Conservation (phyloP, 129 eudicot genomes). For the Oenanthe sinensis region DNA sequence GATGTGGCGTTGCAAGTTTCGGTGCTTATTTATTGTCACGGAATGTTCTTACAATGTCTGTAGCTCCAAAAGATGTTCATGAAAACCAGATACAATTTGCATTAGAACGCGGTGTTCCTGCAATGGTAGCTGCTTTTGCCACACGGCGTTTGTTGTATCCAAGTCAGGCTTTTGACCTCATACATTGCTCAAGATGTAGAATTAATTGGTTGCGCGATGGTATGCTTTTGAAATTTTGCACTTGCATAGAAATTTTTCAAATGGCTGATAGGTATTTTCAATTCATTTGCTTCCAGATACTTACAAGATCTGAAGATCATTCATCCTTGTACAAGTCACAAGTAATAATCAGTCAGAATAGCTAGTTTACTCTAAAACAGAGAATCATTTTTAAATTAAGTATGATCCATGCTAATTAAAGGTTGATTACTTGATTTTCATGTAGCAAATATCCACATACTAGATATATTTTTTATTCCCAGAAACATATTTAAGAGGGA, state of each 20-base stretch:
- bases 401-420: not conserved
- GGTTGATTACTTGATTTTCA: not conserved
- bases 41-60: conserved; percentile 76
- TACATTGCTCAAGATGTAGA: conserved; percentile 98
- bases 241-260: not conserved
- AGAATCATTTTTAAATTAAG: not conserved
- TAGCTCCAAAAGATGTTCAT: conserved; percentile 98
- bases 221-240: conserved; percentile 21
- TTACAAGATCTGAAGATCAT: not conserved
- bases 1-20: conserved; percentile 98
- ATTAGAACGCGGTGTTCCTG: conserved; percentile 95
- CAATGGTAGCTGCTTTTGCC: conserved; percentile 95
- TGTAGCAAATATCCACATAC: not conserved
- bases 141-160: conserved; percentile 73
- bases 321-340: not conserved
- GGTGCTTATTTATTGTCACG: conserved; percentile 84
- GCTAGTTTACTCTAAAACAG: not conserved
- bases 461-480: not conserved
- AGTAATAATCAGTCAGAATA: not conserved
- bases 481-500: not conserved
- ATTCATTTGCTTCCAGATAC: not conserved
- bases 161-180: conserved; percentile 89
- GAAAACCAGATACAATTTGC: conserved; percentile 98
- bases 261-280: not conserved
- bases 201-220: conserved; percentile 99